phyloP scores from a whole-genome alignment of 2,329 filamentous ascomycete species.

The Ophiosphaerella korrae region DNA sequence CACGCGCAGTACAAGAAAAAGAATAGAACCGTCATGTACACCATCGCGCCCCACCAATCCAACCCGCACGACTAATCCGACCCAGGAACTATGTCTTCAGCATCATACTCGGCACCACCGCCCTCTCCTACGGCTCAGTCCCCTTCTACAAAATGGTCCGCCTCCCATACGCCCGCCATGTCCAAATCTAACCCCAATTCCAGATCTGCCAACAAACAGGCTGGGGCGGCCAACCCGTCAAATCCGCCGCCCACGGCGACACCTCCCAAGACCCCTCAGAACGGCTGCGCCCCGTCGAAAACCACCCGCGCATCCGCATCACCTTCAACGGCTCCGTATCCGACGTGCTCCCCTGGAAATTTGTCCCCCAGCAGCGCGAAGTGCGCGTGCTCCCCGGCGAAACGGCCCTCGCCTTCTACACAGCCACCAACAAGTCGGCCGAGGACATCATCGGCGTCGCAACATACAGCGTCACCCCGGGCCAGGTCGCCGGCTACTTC shows the following conservation, averaged over 20 bases:
- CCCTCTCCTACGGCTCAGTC: conserved; percentile 81
- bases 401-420: conserved; percentile 97
- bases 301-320: conserved; percentile 84
- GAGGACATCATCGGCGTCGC: conserved; percentile 97
- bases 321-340: conserved; percentile 97
- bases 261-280: conserved; percentile 68
- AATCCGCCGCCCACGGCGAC: conserved; percentile 71
- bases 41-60: background rate
- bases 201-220: conserved; percentile 84
- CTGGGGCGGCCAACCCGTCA: conserved; percentile 91
- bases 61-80: conserved; percentile 4
- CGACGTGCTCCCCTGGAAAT: conserved; percentile 96
- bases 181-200: conserved; percentile 5
- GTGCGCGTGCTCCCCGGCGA: conserved; percentile 94
- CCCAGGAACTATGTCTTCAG: conserved; percentile 74
- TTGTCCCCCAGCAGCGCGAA: conserved; percentile 93
- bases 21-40: conserved; percentile 70
- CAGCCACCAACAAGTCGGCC: conserved; percentile 86
- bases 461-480: conserved; percentile 95
- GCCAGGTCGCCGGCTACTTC: conserved; percentile 95
- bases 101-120: conserved; percentile 78
- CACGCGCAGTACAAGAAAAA: conserved; percentile 67
- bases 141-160: conserved; percentile 85
- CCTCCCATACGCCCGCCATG: background rate
- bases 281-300: conserved; percentile 79